Evolutionary conservation across 164 flowering plant genomes (phyloP).

Genomic region (Liriodendron chinense): DNA sequence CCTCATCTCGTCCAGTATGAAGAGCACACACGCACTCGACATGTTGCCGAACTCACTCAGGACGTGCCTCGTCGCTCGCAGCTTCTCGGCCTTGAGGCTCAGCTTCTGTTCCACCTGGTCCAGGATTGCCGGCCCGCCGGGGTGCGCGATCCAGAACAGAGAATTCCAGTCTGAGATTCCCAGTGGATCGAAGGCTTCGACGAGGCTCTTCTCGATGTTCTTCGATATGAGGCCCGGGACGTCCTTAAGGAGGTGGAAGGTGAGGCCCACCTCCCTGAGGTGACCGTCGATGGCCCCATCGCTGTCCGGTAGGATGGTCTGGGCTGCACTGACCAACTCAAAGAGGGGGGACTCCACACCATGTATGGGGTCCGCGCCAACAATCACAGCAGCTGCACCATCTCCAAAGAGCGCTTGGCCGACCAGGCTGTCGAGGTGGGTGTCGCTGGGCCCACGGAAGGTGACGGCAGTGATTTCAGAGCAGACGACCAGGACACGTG

Average conservation of each 20-base stretch:
- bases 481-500: conserved; percentile 50
- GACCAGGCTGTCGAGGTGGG: conserved; percentile 42
- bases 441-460: conserved; percentile 41
- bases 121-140: conserved; percentile 47
- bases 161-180: conserved; percentile 52
- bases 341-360: conserved; percentile 34
- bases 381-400: conserved; percentile 45
- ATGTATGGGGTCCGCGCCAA: conserved; percentile 39
- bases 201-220: conserved; percentile 41
- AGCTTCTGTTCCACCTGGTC: conserved; percentile 38
- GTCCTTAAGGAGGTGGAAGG: conserved; percentile 43
- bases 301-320: conserved; percentile 44
- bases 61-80: conserved; percentile 38
- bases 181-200: conserved; percentile 39
- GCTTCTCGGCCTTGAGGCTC: conserved; percentile 34
- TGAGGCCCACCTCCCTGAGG: conserved; percentile 42
- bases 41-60: conserved; percentile 30
- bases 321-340: conserved; percentile 36
- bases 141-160: conserved; percentile 43
- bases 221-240: conserved; percentile 43
- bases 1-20: conserved; percentile 27
- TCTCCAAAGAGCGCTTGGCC: conserved; percentile 50
- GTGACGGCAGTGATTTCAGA: conserved; percentile 38
- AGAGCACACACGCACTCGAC: conserved; percentile 27
- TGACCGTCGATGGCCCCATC: conserved; percentile 44